Percentiles rank a stretch among this genome's conserved stretches.
Evolutionary conservation across 257 asterid genomes (phyloP).

Genomic region (Dorcoceras hygrometricum): DNA sequence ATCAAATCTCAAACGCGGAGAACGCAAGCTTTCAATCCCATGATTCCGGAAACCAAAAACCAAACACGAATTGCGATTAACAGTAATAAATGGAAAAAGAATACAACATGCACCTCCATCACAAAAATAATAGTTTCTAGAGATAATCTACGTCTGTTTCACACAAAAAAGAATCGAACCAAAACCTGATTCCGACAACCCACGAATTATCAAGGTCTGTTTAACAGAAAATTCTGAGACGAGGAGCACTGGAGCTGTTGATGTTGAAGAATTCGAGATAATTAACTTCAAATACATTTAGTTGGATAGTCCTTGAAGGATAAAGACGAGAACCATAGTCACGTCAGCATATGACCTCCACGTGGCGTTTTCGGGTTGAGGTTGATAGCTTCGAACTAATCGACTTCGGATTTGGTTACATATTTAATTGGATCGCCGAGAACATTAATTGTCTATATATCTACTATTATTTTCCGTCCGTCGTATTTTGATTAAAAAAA

Average conservation of each 20-base stretch:
- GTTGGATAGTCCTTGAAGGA: background rate
- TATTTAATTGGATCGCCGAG: too few species aligned
- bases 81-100: background rate
- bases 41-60: background rate
- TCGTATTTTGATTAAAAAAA: too few species aligned
- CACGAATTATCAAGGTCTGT: background rate
- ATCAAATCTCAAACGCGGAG: background rate
- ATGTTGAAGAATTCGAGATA: background rate
- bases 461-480: too few species aligned
- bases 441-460: too few species aligned
- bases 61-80: background rate
- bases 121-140: too few species aligned
- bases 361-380: background rate
- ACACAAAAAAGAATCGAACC: background rate
- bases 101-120: too few species aligned
- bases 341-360: background rate
- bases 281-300: too few species aligned
- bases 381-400: too few species aligned
- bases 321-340: background rate
- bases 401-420: too few species aligned
- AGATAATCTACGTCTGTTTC: too few species aligned
- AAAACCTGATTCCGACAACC: background rate
- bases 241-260: background rate
- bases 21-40: background rate
- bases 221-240: background rate